Evolutionary conservation across 2,329 filamentous ascomycete species (phyloP), one percentile per base, ranked within the genome.

Genomic region (Aspergillus bombycis): DNA sequence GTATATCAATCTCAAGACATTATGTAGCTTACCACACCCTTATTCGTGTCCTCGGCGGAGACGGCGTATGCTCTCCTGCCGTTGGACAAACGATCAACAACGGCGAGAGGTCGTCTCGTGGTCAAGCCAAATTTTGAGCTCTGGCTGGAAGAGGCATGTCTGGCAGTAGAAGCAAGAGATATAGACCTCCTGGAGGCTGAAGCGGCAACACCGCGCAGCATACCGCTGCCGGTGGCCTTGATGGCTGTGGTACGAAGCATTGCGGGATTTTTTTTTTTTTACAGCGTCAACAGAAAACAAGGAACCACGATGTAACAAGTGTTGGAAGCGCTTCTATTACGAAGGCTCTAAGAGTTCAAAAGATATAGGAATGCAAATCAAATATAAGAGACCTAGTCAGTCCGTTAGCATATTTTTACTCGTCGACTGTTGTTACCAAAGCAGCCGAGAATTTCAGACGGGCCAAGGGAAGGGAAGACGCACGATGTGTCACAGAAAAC

Each of bases 31-130:
- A 88, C 86, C 75, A 89, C 88, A 71, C 87, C 85, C 76, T 38
- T 55, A 55, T 11, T 38, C 14, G 52, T 55, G 12, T 38, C 52
- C 52, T 87, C 85, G 5, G 84, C 83, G 62, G 86, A 79, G 67
- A 84, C 77, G 60, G 87, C 87, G 84, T 90, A 89, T 64, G 75
- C 75, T 68, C 87, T 83, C 68, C 78, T 80, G 66, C 78, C 74
- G 62, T 72, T 74, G 68, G 71, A 74, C 62, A 71, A 68, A 46
- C 73, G 74, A 63, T 77, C 74, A 64, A 80, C 72, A 57, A 82
- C 65, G 61, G 81, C 79, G 57, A 83, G 71, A 68, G 80, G 79
- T 65, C 79, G 79, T 63, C 79, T 74, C 52, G 75, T 70, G 43
- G 78, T 71, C 61, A 80, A 66, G 65, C 71, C 71, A 60, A 79